Evolutionary conservation across 2,329 filamentous ascomycete species (phyloP).

Genomic region (Chaetomium sp.): DNA sequence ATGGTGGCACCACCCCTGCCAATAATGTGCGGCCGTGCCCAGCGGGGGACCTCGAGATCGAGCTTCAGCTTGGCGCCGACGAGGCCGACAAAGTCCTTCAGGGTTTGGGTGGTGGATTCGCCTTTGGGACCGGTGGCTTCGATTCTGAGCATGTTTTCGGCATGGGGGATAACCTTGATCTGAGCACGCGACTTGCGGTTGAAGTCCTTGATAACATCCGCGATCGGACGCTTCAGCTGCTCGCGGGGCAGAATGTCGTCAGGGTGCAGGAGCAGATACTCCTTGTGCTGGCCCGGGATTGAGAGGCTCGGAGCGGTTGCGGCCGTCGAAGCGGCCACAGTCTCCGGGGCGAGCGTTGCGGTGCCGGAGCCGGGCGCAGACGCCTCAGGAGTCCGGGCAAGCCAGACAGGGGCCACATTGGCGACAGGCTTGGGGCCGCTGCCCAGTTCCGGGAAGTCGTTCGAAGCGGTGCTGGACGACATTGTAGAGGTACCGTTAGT

Average conservation of each 20-base stretch:
- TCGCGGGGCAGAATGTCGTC: constrained; percentile 68
- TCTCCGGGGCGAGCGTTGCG: constrained; percentile 35
- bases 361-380: constrained; percentile 59
- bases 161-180: constrained; percentile 68
- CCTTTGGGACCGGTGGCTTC: constrained; percentile 71
- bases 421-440: not conserved
- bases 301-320: constrained; percentile 52
- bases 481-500: not conserved
- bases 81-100: constrained; percentile 83
- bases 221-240: constrained; percentile 77
- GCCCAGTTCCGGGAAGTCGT: constrained; percentile 9
- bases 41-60: constrained; percentile 74
- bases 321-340: constrained; percentile 35
- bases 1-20: constrained; percentile 86
- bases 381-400: constrained; percentile 50
- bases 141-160: constrained; percentile 69
- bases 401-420: constrained; percentile 41
- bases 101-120: constrained; percentile 76
- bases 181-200: constrained; percentile 86
- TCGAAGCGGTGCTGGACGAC: not conserved
- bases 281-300: constrained; percentile 76
- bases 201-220: constrained; percentile 83
- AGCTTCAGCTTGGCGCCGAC: constrained; percentile 81
- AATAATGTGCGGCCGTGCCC: constrained; percentile 83
- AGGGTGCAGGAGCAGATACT: constrained; percentile 66